Conservation (phyloP, 2,329 filamentous ascomycete genomes). For the Coniochaeta sp. region DNA sequence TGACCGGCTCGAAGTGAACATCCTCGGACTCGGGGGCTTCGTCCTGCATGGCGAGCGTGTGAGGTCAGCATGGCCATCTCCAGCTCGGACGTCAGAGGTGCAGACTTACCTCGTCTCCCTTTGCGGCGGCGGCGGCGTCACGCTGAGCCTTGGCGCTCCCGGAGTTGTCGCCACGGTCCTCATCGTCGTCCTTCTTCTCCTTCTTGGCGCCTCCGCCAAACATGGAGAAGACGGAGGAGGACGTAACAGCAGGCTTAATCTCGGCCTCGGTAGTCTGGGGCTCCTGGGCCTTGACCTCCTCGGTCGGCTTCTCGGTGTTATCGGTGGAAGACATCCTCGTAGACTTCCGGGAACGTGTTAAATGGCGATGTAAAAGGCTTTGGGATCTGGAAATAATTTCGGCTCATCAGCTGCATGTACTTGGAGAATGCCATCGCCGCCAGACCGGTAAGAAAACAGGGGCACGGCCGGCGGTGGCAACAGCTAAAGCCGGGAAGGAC, state of each 20-base stretch:
- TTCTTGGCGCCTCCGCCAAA: conserved; percentile 97
- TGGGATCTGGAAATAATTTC: background rate
- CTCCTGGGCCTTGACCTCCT: conserved; percentile 21
- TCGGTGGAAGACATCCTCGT: conserved; percentile 24
- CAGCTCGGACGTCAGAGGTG: background rate
- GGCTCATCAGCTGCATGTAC: background rate
- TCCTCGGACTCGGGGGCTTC: conserved; percentile 83
- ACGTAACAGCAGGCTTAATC: conserved; percentile 29
- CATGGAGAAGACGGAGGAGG: conserved; percentile 86
- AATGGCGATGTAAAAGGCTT: background rate
- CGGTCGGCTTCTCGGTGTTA: conserved; percentile 23
- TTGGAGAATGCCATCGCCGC: background rate
- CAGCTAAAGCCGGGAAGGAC: background rate
- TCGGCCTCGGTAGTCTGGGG: conserved; percentile 11
- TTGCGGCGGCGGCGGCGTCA: conserved; percentile 40
- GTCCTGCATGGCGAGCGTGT: conserved; percentile 40
- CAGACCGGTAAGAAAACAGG: background rate
- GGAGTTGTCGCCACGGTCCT: conserved; percentile 78
- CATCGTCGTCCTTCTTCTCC: conserved; percentile 79
- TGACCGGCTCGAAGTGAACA: conserved; percentile 94
- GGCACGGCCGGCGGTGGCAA: background rate
- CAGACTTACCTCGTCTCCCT: conserved; percentile 47
- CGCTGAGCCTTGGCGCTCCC: conserved; percentile 79
- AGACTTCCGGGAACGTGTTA: background rate
- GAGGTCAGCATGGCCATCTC: conserved; percentile 3